Base-by-base conservation (phyloP, 331 rosid genomes). In the Pyrus hybrid region DNA sequence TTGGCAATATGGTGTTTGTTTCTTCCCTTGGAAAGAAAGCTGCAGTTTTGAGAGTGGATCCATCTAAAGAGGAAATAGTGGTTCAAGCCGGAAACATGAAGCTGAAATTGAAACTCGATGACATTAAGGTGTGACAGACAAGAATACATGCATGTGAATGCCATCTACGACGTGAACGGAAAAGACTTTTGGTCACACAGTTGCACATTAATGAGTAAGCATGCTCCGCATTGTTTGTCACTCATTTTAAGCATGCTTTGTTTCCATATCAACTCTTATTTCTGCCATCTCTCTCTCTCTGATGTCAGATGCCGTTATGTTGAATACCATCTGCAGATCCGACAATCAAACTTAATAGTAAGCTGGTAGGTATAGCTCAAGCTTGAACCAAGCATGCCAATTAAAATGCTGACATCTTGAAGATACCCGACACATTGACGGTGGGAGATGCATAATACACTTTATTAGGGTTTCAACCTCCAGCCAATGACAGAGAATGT, bases 81-180 rank as follows among this genome's bases (percentile, higher is more conserved):
- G 97, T 92, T 85, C 96, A 85, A 87, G 90, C 91, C 29, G 99
- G 97, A 81, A 84, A 58, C 85, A 84, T 94, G 86, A 94, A 89
- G 86, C 64, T 92, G 93, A 92, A 90, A 88, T 64, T 92, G 72
- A 92, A 87, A 84, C 57, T 89, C 71, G 67, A 76, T 0, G 97
- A 92, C 82, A 76, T 95, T 83, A 80, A 80, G 80, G 80, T 71
- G 76, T 91, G 78, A 80, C 18, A 6, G 66, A 28, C 18, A 72
- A 71, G 70, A 75, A 79, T 68, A 62, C 61, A 66, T 35, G 49
- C 62, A 61, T 28, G 56, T 37, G 28, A 62, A 47, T 56, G 54
- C 45, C 67, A 33, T 58, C 35, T 18, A 33, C 21, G 22, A 35
- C 26, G 43, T 60, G 47, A 72, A 73, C 7, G 21, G 30, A 61